Evolutionary conservation across 2,329 filamentous ascomycete genomes (phyloP), one percentile per base, ranked within the genome.

Genomic region (Colletotrichum sp.): DNA sequence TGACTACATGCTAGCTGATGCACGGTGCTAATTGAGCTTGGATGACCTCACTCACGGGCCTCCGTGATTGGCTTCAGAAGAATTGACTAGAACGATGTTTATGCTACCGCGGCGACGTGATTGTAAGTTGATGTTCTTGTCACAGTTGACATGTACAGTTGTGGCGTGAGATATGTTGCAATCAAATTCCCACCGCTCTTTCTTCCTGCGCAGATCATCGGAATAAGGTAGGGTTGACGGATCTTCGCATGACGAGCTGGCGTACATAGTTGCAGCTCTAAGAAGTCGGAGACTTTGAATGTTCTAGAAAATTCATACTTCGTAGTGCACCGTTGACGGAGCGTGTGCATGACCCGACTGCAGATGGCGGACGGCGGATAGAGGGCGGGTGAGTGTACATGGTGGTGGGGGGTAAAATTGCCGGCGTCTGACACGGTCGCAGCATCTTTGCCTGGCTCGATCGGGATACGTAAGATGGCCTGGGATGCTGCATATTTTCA

Each of bases 121-220:
- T 64, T 44, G 57, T 60, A n/a, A 57, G 7, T 60, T 28, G 63
- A 72, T 44, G 10, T 57, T 63, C 60, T n/a, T 63, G 57, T 59
- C 69, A 69, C 36, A 24, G 57, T 69, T 26, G 52, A 74, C 59
- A 36, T 66, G 28, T 32, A 32, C n/a, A 24, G 65, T 26, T 49
- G 65, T 69, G 70, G 69, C 64, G 74, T 64, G 70, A 69, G 70
- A 69, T n/a, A 64, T 49, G 36, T 69, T 69, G 65, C 64, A 69
- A 52, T 69, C 28, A 13, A 67, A 5, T 21, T 71, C 21, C 75
- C 71, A 77, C 75, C 75, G 75, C 75, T 75, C 57, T 77, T 77
- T 71, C 52, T 24, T 39, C 49, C 32, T 4, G 62, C 71, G 75
- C 72, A 66, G 75, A 77, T 77, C 75, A 64, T 57, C 52, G 52